phyloP scores from a whole-genome alignment of 2,329 filamentous ascomycete species.

The Trichoderma polysporum region DNA sequence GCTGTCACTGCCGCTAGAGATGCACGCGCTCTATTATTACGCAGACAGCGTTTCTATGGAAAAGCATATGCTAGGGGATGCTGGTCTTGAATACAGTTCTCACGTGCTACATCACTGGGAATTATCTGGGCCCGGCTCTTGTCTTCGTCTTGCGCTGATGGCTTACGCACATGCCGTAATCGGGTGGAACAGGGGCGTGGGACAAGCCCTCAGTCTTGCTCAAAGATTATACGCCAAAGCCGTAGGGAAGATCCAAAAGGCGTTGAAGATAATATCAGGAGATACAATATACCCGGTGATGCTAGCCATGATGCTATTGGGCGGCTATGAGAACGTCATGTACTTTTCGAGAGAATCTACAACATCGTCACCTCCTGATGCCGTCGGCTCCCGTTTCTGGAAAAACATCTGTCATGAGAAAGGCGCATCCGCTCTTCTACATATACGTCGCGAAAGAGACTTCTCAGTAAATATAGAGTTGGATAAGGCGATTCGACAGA shows the following conservation, averaged over 20 bases:
- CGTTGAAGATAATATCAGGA: background rate
- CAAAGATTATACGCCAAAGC: background rate
- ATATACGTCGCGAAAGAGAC: background rate
- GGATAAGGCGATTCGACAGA: background rate
- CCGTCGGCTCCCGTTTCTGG: background rate
- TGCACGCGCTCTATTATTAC: background rate
- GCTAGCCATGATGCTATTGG: background rate
- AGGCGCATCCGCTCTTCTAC: background rate
- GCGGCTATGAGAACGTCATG: background rate
- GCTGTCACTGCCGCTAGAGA: background rate
- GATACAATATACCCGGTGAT: background rate
- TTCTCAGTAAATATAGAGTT: background rate
- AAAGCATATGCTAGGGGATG: background rate
- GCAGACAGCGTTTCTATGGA: background rate
- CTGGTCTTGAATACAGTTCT: background rate
- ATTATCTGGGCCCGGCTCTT: background rate
- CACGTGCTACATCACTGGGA: background rate
- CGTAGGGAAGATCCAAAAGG: background rate
- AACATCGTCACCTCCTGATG: background rate
- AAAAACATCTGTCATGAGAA: background rate
- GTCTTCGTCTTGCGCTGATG: background rate
- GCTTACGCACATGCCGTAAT: background rate
- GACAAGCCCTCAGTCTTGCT: background rate
- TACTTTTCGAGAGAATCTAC: background rate
- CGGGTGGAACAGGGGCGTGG: background rate